Conservation (phyloP, 495 filamentous ascomycete species). For the Rhypophila decipiens region DNA sequence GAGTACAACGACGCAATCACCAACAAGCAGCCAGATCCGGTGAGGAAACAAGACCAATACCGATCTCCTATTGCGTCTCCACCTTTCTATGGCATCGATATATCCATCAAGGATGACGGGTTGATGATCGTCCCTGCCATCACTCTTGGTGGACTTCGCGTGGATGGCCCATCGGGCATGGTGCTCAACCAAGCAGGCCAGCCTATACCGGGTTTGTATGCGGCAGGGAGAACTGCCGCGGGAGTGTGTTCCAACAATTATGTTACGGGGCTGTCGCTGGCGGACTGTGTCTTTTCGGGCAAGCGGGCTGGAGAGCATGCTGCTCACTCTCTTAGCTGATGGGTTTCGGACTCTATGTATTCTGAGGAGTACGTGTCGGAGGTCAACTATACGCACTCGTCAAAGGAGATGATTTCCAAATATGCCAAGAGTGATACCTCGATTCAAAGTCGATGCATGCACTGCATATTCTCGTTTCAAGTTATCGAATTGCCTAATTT, state of each 20-base stretch:
- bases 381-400: no score
- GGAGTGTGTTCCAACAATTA: conserved; percentile 5
- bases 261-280: conserved; percentile 5
- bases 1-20: conserved; percentile 8
- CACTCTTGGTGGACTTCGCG: conserved; percentile 2
- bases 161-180: conserved; percentile 3
- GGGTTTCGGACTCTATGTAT: no score
- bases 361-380: no score
- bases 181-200: conserved; percentile 2
- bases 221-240: conserved; percentile 5
- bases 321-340: background rate
- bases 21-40: conserved; percentile 4
- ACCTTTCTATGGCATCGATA: conserved; percentile 8
- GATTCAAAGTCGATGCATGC: no score
- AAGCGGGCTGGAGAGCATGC: conserved; percentile 4
- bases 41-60: conserved; percentile 2
- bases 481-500: no score
- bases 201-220: conserved; percentile 6
- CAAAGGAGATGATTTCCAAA: no score
- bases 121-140: conserved; percentile 4
- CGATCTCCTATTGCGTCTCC: conserved; percentile 4
- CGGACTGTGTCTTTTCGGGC: conserved; percentile 6
- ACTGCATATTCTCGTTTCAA: no score
- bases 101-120: conserved; percentile 1
- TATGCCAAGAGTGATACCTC: no score